Percentiles rank a stretch among this genome's conserved stretches.
Evolutionary conservation across 352 stramenopile genomes (phyloP).

Genomic region (Globisporangium nagaii): DNA sequence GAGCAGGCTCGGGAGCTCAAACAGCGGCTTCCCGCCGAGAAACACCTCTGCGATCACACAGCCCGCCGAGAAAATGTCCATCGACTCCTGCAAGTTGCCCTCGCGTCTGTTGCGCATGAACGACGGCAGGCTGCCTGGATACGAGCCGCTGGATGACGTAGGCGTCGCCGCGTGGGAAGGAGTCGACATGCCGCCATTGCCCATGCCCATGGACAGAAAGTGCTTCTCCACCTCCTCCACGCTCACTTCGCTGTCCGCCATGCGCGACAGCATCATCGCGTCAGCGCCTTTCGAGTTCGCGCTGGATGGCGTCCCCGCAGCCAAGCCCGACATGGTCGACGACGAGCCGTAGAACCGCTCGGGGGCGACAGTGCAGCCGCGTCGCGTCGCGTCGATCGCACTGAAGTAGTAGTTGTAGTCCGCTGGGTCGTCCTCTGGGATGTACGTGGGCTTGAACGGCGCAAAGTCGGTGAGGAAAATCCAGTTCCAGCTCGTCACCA

Average conservation of each 20-base stretch:
- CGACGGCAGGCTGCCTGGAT: constrained; percentile 10
- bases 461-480: constrained; percentile 96
- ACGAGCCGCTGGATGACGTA: constrained; percentile 11
- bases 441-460: constrained; percentile 92
- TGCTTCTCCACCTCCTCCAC: constrained; percentile 76
- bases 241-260: constrained; percentile 64
- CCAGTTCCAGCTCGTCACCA: constrained; percentile 98
- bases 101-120: constrained; percentile 38
- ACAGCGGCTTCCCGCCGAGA: constrained; percentile 92
- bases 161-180: constrained; percentile 22
- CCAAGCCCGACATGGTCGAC: constrained; percentile 6
- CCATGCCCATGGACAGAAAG: constrained; percentile 52
- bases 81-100: constrained; percentile 77
- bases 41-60: constrained; percentile 97
- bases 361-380: constrained; percentile 94
- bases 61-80: constrained; percentile 98
- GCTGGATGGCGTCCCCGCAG: constrained; percentile 12
- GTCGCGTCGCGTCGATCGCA: constrained; percentile 74
- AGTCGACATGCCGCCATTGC: constrained; percentile 4
- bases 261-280: constrained; percentile 59
- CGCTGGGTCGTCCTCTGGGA: constrained; percentile 94
- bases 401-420: constrained; percentile 96
- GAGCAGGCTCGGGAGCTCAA: constrained; percentile 92
- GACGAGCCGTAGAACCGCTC: constrained; percentile 75
- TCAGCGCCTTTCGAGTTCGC: constrained; percentile 39